Evolutionary conservation across 75 land plant species (phyloP), one percentile per base, ranked within the genome.

Genomic region (Azolla pinnata): DNA sequence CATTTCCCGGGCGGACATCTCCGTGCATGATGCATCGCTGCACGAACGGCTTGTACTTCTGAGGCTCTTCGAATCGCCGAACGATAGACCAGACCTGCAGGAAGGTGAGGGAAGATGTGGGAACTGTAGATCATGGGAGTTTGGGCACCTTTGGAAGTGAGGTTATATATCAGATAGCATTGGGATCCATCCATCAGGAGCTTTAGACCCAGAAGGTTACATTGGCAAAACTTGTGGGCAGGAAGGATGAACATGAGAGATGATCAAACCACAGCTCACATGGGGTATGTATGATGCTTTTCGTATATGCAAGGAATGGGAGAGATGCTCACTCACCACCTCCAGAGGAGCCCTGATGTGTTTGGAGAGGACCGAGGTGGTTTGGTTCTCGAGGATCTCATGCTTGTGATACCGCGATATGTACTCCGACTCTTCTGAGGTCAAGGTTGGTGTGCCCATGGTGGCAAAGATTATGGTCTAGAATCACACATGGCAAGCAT

Each of bases 11-110:
- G 44, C 31, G 67, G 4, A 69, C 50, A 66, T 74, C 63, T 8
- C 85, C 87, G 38, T 56, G 61, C 31, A 63, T 71, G 20, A 72
- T 75, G 63, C 89, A 85, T 25, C 86, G 70, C 54, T 79, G 77
- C 18, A 85, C 56, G 26, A 85, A 85, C 2, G 75, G 79, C 61
- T 85, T 85, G 74, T 86, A 86, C 54, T 71, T 79, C 52, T 86
- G 90, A 0, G 90, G 90, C 51, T 83, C 75, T 61, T 83, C 90
- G 45, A 86, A 86, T 27, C 81, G 77, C 74, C 90, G 73, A 33
- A 86, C 87, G 51, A 83, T 40, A 3, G 83, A 80, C 90, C 90
- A 86, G 10, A 86, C 90, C 90, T 86, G 53, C 48, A 32, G 20
- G 7, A 80, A 45, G 0, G 88, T 70, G 5, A 7, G 7, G 42